A percentile compares a stretch with the other conserved stretches of the same genome.
Conservation (phyloP, 306 rosid genomes). For the Citrullus mucosospermus region DNA sequence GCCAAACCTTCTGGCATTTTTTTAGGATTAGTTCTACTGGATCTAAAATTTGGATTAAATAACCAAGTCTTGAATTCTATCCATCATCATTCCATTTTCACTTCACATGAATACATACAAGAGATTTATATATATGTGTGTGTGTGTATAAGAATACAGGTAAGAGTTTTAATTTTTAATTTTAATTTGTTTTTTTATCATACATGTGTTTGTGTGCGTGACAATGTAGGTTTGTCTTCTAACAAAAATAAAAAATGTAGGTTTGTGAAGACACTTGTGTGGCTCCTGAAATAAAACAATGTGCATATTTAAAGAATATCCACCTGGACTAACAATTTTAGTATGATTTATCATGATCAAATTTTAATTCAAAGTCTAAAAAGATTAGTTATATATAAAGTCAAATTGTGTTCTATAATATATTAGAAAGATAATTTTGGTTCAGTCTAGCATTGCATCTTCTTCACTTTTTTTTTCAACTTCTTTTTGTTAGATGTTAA, state of each 20-base stretch:
- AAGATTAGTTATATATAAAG: background rate
- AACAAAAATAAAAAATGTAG: no score
- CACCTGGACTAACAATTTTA: background rate
- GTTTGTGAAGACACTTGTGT: background rate
- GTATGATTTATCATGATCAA: background rate
- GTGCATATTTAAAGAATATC: background rate
- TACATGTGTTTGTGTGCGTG: no score
- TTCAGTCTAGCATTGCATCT: background rate
- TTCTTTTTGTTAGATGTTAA: background rate
- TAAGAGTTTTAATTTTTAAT: background rate
- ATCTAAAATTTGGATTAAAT: background rate
- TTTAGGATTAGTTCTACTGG: background rate
- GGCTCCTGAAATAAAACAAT: background rate
- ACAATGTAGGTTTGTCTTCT: background rate
- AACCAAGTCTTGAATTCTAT: background rate
- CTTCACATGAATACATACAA: background rate
- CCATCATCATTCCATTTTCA: background rate
- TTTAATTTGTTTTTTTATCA: no score
- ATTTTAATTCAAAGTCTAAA: background rate
- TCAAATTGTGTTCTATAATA: background rate
- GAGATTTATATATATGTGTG: background rate
- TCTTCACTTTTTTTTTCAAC: background rate
- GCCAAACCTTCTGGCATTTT: background rate
- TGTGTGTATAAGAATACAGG: background rate
- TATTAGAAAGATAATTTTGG: background rate